A percentile compares a stretch with the other conserved stretches of the same genome.
These are phyloP conservation scores for Kregervanrija fluxuum DNA, from an alignment of 805 yeast species.

Conservation along the genomic window DNA sequence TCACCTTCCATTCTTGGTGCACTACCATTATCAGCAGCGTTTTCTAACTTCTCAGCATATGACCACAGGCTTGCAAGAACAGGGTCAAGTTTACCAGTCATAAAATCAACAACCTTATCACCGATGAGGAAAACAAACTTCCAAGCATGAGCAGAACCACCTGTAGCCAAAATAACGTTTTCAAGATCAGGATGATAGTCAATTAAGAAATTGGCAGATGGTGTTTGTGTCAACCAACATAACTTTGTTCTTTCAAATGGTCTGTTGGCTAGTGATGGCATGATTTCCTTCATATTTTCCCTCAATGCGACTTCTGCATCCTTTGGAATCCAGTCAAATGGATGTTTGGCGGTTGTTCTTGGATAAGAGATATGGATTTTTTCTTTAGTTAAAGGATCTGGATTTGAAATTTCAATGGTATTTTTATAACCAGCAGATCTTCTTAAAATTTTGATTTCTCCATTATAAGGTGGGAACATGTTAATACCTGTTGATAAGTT, in stretches of 20 bases:
- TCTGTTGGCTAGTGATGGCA: conserved; percentile 16
- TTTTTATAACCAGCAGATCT: conserved; percentile 23
- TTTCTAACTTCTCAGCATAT: conserved; percentile 14
- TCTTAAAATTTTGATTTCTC: conserved; percentile 20
- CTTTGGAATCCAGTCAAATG: conserved; percentile 20
- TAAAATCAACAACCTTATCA: conserved; percentile 19
- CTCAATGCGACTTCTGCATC: conserved; percentile 20
- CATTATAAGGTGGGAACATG: conserved; percentile 22
- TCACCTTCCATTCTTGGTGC: conserved; percentile 22
- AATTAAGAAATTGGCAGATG: conserved; percentile 18
- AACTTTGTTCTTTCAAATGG: conserved; percentile 22
- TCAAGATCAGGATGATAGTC: conserved; percentile 18
- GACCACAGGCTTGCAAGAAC: conserved; percentile 16
- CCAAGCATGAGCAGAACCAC: conserved; percentile 25
- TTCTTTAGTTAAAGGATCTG: conserved; percentile 10
- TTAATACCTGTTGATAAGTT: conserved; percentile 23
- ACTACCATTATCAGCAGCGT: conserved; percentile 15
- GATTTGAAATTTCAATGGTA: conserved; percentile 11
- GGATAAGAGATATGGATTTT: conserved; percentile 16
- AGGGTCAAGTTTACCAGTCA: conserved; percentile 14
- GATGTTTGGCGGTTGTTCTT: conserved; percentile 15
- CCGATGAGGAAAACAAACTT: conserved; percentile 22
- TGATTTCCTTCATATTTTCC: conserved; percentile 16
- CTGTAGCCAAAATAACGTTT: conserved; percentile 20
- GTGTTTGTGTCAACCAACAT: conserved; percentile 23